Base-by-base conservation (phyloP, 139 green algal genomes). In the Picochlorum sp. region DNA sequence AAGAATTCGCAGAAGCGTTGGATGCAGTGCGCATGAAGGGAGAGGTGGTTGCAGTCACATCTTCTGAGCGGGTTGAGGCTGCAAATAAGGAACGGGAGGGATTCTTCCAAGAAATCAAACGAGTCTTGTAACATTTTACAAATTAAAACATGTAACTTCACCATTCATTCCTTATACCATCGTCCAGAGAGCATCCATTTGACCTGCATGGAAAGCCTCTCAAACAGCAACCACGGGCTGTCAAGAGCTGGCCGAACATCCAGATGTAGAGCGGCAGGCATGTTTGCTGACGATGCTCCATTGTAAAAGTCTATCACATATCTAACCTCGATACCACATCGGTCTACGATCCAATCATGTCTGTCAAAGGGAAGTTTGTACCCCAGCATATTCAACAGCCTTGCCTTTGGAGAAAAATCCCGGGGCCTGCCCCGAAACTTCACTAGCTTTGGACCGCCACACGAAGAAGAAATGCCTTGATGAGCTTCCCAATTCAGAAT, bases 221-320 rank as follows among this genome's bases (percentile, higher is more conserved):
- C 86, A 69, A 72, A 83, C 30, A 71, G 44, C 6, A 85, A 84
- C 15, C 13, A 28, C 2, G 61, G 37, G 0, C 66, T 83, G 76
- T 97, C 90, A 23, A 97, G 74, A 4, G 90, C 90, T 11, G 90
- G 90, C 30, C 90, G 74, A 58, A 92, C 85, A 68, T 97, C 90
- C 52, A 97, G 68, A 71, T 95, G 89, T 84, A 97, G 89, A 16
- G 88, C 87, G 4, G 84, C 80, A 13, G 90, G 84, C 50, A 72
- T 66, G n/a, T 77, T 73, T 49, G 81, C 68, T 32, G 63, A 45
- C 2, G 87, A 78, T 15, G 73, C 72, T 20, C 79, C 89, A 64
- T 89, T 92, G 78, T 97, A 97, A 61, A 97, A 97, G 74, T 97
- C 91, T 10, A 97, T 96, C 26, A 97, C 80, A 71, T 97, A 97